Evolutionary conservation across 2,329 filamentous ascomycete genomes (phyloP), one percentile per base, ranked within the genome.

Genomic region (Erysiphe pulchra): DNA sequence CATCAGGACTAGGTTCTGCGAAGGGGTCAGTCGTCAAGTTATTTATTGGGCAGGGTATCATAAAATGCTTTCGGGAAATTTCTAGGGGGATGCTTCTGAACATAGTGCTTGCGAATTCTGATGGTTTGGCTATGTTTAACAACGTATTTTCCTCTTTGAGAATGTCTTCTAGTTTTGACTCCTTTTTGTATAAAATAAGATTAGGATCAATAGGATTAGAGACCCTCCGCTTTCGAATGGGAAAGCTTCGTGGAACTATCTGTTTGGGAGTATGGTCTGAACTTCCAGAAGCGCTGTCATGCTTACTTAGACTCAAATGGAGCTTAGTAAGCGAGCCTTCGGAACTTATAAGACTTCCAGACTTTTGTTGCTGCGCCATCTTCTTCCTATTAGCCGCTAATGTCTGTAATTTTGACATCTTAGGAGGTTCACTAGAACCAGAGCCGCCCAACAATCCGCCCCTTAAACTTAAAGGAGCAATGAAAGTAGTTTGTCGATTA

Each of bases 321-420:
- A 56, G 49, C 28, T 48, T 49, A 2, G 52, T 51, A 53, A 57
- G 52, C 7, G 56, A 51, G 38, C 53, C 53, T 42, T 55, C 54
- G 3, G 47, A 47, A 18, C 34, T 45, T 17, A 30, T 46, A 11
- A 20, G n/a, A 32, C 8, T 34, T 42, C 38, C 46, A 39, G 54
- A 48, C 40, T 59, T 64, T 53, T 71, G 75, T 36, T 78, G 75
- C 30, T 75, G 76, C 13, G 75, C 76, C 60, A 85, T 92, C 62
- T 82, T 86, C 59, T 85, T 86, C 28, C 85, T 71, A 46, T 82
- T 80, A 32, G 84, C 84, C 45, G 87, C 86, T 38, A 98, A 65
- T 42, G 84, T 84, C 54, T 92, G 87, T 41, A 98, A 66, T 56
- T 98, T 98, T 5, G 87, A 92, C 61, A 81, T 69, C 56, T 86